Evolutionary conservation across 129 eudicot species (phyloP).

Genomic region (Pseudognaphalium luteoalbum): DNA sequence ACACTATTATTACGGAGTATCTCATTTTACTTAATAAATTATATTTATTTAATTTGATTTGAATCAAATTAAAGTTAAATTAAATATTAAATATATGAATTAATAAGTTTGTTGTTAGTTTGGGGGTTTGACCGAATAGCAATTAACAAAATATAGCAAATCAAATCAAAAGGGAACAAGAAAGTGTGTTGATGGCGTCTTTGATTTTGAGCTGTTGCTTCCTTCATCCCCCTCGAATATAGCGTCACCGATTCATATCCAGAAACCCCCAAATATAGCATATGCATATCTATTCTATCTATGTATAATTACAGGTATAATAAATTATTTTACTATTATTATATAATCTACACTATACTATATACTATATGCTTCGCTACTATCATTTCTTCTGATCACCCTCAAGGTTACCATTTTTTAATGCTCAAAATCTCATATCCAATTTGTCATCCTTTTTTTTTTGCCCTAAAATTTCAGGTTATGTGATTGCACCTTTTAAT

Average conservation of each 20-base stretch:
- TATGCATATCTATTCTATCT: neutral
- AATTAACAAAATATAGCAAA: neutral
- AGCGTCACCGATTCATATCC: constrained; percentile 21
- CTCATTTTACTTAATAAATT: too few relatives aligned
- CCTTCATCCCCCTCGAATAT: neutral
- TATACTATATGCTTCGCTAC: constrained; percentile 6
- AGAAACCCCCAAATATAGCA: constrained; percentile 1
- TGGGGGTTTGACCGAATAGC: constrained; percentile 33
- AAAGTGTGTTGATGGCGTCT: neutral
- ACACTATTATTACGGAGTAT: neutral
- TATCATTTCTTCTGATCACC: neutral
- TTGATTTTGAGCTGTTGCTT: neutral
- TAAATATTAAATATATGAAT: too few relatives aligned
- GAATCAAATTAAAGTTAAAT: too few relatives aligned
- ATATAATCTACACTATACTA: too few relatives aligned
- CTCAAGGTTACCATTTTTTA: constrained; percentile 18
- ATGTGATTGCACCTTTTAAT: neutral
- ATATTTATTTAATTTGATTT: too few relatives aligned
- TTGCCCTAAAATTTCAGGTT: neutral
- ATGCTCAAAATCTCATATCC: constrained; percentile 16
- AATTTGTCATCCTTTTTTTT: neutral
- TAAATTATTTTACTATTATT: too few relatives aligned
- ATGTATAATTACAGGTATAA: too few relatives aligned
- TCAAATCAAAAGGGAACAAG: neutral
- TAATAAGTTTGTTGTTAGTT: constrained; percentile 20